Conservation (phyloP, 148 eudicot genomes). For the Hydrangea macrophylla region DNA sequence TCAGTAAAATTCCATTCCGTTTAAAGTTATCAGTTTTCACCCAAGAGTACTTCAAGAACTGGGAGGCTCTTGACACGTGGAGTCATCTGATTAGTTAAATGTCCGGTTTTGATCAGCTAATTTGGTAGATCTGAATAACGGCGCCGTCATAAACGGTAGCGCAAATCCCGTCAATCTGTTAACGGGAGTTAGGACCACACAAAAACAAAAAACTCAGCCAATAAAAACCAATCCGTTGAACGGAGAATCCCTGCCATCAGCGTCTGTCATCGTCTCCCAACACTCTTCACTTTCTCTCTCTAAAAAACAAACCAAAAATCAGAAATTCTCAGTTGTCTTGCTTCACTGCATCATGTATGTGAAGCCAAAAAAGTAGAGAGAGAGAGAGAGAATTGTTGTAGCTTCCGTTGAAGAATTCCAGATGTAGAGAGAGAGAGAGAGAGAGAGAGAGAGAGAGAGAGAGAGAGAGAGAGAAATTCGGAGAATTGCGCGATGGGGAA, state of each 20-base stretch:
- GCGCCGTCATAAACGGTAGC: constrained; percentile 39
- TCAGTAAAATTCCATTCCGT: too few relatives aligned
- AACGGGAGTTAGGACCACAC: constrained; percentile 41
- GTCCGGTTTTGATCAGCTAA: too few relatives aligned
- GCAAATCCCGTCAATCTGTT: constrained; percentile 18
- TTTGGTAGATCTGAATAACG: constrained; percentile 37
- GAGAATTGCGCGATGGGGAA: constrained; percentile 14
- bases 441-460: not conserved
- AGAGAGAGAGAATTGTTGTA: not conserved
- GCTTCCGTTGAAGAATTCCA: not conserved
- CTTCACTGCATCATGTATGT: too few relatives aligned
- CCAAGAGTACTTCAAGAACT: too few relatives aligned
- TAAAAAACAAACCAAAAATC: not conserved
- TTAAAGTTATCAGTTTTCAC: too few relatives aligned
- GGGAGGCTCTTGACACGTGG: too few relatives aligned
- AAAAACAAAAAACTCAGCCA: not conserved
- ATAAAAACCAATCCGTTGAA: constrained; percentile 32
- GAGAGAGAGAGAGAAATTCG: too few relatives aligned
- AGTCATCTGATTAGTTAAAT: too few relatives aligned
- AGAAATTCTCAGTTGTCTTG: constrained; percentile 8
- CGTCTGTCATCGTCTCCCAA: constrained; percentile 13
- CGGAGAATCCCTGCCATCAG: constrained; percentile 32
- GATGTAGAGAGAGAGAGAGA: constrained; percentile 8
- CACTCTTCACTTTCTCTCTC: constrained; percentile 20
- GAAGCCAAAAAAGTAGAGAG: not conserved